A percentile compares a stretch with the other conserved stretches of the same genome.
Evolutionary conservation across 2,329 filamentous ascomycete genomes (phyloP).

Genomic region (Sporothrix curviconia): DNA sequence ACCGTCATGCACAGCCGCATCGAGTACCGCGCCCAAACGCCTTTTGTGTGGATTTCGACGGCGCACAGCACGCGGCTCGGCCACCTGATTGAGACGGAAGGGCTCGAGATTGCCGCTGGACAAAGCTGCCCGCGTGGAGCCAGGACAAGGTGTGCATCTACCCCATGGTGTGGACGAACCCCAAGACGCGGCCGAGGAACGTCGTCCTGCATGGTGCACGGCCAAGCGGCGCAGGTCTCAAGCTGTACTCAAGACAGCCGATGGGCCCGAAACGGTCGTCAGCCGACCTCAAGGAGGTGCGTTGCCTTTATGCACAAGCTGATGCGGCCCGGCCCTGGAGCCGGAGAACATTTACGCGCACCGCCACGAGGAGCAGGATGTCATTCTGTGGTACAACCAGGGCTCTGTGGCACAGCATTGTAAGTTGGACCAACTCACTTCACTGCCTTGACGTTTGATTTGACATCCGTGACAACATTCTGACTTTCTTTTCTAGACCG

Average conservation of each 20-base stretch:
- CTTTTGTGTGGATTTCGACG: constrained; percentile 33
- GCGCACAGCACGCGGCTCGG: constrained; percentile 29
- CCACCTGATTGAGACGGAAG: constrained; percentile 26
- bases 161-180: constrained; percentile 34
- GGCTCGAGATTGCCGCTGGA: constrained; percentile 25
- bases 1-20: constrained; percentile 28
- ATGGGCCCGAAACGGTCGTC: constrained; percentile 23
- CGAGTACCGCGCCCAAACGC: constrained; percentile 32
- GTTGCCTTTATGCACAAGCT: constrained; percentile 30
- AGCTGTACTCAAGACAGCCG: constrained; percentile 27
- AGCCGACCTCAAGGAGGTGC: constrained; percentile 26
- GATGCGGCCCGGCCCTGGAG: constrained; percentile 29
- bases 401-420: constrained; percentile 34
- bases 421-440: constrained; percentile 16
- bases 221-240: constrained; percentile 30
- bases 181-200: constrained; percentile 25
- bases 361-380: constrained; percentile 31
- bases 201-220: constrained; percentile 30
- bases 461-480: no score
- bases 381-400: constrained; percentile 35
- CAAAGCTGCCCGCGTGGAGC: constrained; percentile 26
- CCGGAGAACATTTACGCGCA: constrained; percentile 32
- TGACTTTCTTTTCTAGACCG: no score
- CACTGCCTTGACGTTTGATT: no score
- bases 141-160: constrained; percentile 28